Evolutionary conservation across 805 yeast genomes (phyloP).

Genomic region (Candida succiphila): DNA sequence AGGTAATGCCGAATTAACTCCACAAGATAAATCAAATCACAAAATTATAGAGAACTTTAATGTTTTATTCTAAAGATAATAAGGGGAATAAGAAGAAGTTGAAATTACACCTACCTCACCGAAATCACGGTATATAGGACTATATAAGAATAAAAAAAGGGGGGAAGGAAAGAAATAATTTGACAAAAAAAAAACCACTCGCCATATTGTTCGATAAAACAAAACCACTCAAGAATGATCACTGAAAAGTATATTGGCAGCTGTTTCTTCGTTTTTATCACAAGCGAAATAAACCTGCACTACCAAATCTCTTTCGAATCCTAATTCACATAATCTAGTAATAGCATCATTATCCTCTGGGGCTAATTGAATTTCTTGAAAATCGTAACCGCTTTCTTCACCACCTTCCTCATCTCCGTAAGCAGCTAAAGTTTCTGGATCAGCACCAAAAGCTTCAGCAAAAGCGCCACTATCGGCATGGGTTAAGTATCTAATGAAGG

Average conservation of each 20-base stretch:
- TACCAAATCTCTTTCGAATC: constrained; percentile 81
- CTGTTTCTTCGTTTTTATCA: constrained; percentile 93
- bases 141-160: not conserved
- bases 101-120: not conserved
- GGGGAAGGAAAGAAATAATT: too few species aligned
- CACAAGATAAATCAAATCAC: constrained; percentile 20
- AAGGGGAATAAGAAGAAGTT: not conserved
- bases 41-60: constrained; percentile 21
- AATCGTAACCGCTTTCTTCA: constrained; percentile 23
- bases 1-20: constrained; percentile 52
- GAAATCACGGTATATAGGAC: not conserved
- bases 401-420: constrained; percentile 31
- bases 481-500: constrained; percentile 63
- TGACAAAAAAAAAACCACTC: not conserved
- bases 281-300: constrained; percentile 95
- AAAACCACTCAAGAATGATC: constrained; percentile 26
- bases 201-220: not conserved
- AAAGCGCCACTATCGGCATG: constrained; percentile 52
- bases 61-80: constrained; percentile 6
- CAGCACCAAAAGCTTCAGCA: constrained; percentile 30
- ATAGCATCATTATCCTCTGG: constrained; percentile 87
- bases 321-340: constrained; percentile 79
- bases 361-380: constrained; percentile 45
- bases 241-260: constrained; percentile 83
- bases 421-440: constrained; percentile 25